Evolutionary conservation across 2,329 filamentous ascomycete genomes (phyloP).

Genomic region (Fusarium kyushuense): DNA sequence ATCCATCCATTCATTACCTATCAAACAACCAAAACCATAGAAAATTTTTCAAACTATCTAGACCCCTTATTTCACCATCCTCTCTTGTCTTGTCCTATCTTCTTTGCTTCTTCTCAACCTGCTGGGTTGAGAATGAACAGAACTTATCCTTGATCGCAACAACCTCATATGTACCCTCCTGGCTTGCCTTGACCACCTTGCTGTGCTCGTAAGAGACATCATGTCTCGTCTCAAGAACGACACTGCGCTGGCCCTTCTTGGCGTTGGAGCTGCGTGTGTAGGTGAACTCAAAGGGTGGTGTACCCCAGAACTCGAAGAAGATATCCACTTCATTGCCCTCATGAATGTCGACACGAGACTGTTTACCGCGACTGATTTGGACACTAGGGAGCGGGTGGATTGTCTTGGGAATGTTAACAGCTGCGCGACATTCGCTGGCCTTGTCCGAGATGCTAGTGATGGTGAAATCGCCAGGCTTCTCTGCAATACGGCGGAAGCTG

Average conservation of each 20-base stretch:
- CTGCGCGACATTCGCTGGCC: slow-evolving; percentile 86
- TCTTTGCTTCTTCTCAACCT: slow-evolving; percentile 63
- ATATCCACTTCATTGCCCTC: slow-evolving; percentile 96
- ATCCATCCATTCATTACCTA: slow-evolving; percentile 29
- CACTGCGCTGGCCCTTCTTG: slow-evolving; percentile 79
- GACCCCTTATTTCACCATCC: slow-evolving; percentile 4
- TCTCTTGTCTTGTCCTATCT: slow-evolving; percentile 43
- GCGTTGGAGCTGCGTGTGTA: slow-evolving; percentile 92
- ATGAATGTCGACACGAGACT: slow-evolving; percentile 90
- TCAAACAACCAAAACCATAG: slow-evolving; percentile 31
- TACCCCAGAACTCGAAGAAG: slow-evolving; percentile 93
- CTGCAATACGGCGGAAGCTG: slow-evolving; percentile 92
- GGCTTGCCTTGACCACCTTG: slow-evolving; percentile 85
- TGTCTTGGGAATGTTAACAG: slow-evolving; percentile 80
- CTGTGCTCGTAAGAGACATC: slow-evolving; percentile 85
- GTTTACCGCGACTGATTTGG: slow-evolving; percentile 85
- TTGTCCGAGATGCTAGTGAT: slow-evolving; percentile 90
- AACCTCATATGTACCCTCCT: slow-evolving; percentile 98
- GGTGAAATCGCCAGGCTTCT: slow-evolving; percentile 87
- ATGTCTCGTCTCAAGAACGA: slow-evolving; percentile 90
- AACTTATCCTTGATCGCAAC: slow-evolving; percentile 94
- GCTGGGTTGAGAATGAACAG: slow-evolving; percentile 86
- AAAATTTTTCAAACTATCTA: slow-evolving; percentile 38
- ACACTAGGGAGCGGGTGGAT: slow-evolving; percentile 96
- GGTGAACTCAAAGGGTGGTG: slow-evolving; percentile 96